Percentiles rank a stretch among this genome's conserved stretches.
Conservation (phyloP, 2,329 filamentous ascomycete genomes). For the Hypocreales sp. region DNA sequence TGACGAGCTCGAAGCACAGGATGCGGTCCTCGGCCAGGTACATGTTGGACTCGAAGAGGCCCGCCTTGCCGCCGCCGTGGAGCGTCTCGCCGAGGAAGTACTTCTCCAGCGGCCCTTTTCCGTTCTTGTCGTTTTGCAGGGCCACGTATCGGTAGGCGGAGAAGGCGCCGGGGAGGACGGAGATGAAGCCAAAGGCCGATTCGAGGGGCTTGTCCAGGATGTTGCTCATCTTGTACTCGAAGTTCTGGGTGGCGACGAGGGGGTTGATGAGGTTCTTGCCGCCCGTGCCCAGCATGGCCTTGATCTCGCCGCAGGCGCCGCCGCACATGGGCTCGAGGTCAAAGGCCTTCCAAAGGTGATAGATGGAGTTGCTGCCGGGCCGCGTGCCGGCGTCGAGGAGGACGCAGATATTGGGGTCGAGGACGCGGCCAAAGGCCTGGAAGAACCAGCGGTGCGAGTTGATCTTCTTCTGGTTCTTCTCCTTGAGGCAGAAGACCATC, state of each 20-base stretch:
- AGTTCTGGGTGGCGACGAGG: constrained; percentile 90
- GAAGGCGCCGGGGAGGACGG: constrained; percentile 89
- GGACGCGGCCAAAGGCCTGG: constrained; percentile 80
- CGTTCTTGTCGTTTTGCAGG: constrained; percentile 91
- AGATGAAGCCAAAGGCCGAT: constrained; percentile 95
- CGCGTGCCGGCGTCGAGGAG: constrained; percentile 92
- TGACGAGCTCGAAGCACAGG: constrained; percentile 93
- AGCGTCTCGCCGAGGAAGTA: constrained; percentile 97
- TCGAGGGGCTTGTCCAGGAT: constrained; percentile 96
- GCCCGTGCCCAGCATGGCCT: constrained; percentile 78
- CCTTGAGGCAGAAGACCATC: constrained; percentile 94
- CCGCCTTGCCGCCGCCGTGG: constrained; percentile 78
- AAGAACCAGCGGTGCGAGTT: constrained; percentile 99
- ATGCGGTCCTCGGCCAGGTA: constrained; percentile 98
- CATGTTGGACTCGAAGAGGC: constrained; percentile 98
- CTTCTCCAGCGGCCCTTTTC: constrained; percentile 82
- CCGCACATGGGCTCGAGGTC: constrained; percentile 96
- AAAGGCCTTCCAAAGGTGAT: constrained; percentile 97
- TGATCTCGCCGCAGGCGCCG: constrained; percentile 96
- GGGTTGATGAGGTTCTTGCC: constrained; percentile 88
- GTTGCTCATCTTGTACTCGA: constrained; percentile 99
- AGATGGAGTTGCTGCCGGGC: constrained; percentile 86
- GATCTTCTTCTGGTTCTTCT: constrained; percentile 99
- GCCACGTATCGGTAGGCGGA: constrained; percentile 95
- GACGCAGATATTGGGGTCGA: constrained; percentile 94